Evolutionary conservation across 768 basidiomycete genomes (phyloP).

Genomic region (Pholiota molesta): DNA sequence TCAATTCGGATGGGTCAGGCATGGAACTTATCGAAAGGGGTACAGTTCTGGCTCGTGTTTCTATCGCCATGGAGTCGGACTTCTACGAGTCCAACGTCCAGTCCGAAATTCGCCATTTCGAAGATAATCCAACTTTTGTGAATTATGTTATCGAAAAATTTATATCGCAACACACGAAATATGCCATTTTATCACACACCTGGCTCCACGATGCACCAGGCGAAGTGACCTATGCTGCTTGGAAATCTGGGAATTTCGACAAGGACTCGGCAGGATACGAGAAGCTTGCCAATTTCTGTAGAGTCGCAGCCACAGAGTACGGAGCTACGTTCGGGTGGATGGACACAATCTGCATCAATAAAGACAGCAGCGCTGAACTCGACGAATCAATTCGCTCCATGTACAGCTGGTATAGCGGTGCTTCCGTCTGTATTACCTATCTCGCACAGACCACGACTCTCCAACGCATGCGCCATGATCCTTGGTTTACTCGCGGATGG

Average conservation of each 20-base stretch:
- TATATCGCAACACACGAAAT: not conserved
- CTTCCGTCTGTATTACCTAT: constrained; percentile 13
- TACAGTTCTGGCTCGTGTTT: not conserved
- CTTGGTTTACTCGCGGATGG: constrained; percentile 22
- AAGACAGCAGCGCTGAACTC: constrained; percentile 18
- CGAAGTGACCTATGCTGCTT: not conserved
- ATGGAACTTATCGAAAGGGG: not conserved
- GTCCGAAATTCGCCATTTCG: not conserved
- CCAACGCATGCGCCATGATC: constrained; percentile 2
- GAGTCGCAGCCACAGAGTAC: constrained; percentile 6
- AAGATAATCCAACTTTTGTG: too few relatives aligned
- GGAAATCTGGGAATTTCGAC: too few relatives aligned
- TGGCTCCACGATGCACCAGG: not conserved
- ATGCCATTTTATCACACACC: not conserved
- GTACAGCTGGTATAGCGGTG: constrained; percentile 16
- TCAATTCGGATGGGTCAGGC: not conserved
- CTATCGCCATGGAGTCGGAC: not conserved
- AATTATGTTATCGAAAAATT: not conserved
- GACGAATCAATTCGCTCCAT: constrained; percentile 20
- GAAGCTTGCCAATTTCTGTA: constrained; percentile 13
- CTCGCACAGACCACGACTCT: constrained; percentile 10
- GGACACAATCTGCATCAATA: constrained; percentile 19
- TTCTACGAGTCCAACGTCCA: not conserved
- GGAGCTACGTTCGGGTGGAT: constrained; percentile 14
- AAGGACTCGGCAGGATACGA: constrained; percentile 6